Evolutionary conservation across 805 yeast genomes (phyloP), one percentile per base, ranked within the genome.

Genomic region (Myxozyma nipponensis): DNA sequence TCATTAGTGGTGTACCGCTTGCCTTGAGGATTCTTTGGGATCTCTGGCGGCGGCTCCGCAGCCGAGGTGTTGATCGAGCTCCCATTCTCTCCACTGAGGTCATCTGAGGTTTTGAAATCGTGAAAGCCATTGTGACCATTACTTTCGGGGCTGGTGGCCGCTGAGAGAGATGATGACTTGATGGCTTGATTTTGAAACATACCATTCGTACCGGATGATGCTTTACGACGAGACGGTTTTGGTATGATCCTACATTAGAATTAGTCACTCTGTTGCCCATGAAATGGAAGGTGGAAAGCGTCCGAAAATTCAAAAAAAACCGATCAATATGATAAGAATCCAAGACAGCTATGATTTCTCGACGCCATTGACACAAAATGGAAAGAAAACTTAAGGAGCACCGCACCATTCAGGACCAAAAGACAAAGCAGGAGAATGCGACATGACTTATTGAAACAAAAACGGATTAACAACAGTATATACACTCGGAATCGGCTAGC

Each of bases 381-480:
- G 19, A 18, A 24, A 36, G 4, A 38, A 28, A 23, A 34, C 2
- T 13, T 13, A 21, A 44, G 41, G 17, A 24, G 54, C 37, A 52
- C 67, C 17, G n/a, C 50, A 63, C 67, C 67, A 63, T 47, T 63
- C 67, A 41, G 67, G 63, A 40, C 65, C 67, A 49, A 63, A 58
- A 13, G 66, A 56, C 38, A 59, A 40, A 43, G 66, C 60, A 34
- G 66, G 50, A 10, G 67, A 62, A 37, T 62, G 55, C 3, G 67
- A 62, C 66, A 62, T 62, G 15, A 23, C 51, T 28, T 9, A 3
- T 9, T 7, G 6, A 35, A 21, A 4, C 18, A 24, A 39, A 35
- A 24, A 35, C 17, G 39, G 17, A 18, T 23, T 15, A 4, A 35
- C 4, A 18, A 19, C 13, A 21, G n/a, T 19, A 22, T 7, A 19